These are phyloP conservation scores for Barnettozyma salicaria DNA, from an alignment of 805 yeast species.

Conservation along the genomic window DNA sequence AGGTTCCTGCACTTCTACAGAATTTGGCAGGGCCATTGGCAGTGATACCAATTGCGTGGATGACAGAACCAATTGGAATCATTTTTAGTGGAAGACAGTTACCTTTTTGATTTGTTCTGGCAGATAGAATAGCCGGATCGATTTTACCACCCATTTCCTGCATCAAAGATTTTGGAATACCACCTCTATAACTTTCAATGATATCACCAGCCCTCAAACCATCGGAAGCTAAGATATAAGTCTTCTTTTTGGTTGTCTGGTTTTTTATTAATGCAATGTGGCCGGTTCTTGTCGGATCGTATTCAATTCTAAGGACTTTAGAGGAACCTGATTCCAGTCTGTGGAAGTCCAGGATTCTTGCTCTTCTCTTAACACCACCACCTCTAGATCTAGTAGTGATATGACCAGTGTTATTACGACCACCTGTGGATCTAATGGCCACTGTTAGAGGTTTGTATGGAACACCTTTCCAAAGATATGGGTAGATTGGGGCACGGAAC, in stretches of 20 bases:
- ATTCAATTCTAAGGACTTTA: constrained; percentile 81
- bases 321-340: constrained; percentile 67
- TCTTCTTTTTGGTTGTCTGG: constrained; percentile 49
- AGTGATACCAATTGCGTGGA: constrained; percentile 81
- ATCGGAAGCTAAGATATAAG: constrained; percentile 85
- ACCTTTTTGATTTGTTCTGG: constrained; percentile 86
- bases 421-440: constrained; percentile 67
- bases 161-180: constrained; percentile 70
- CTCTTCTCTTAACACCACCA: constrained; percentile 91
- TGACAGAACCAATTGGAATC: constrained; percentile 92
- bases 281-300: constrained; percentile 90
- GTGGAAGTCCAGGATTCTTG: constrained; percentile 72
- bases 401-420: constrained; percentile 83
- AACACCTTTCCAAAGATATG: constrained; percentile 79
- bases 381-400: constrained; percentile 94
- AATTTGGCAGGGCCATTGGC: constrained; percentile 77
- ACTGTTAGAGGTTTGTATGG: constrained; percentile 74
- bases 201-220: constrained; percentile 91
- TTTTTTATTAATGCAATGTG: constrained; percentile 85
- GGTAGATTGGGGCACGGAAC: constrained; percentile 82
- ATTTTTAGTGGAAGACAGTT: constrained; percentile 87
- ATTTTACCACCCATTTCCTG: constrained; percentile 84
- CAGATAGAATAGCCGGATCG: constrained; percentile 86
- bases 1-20: constrained; percentile 92
- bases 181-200: constrained; percentile 85